Base-by-base conservation (phyloP, 2,329 filamentous ascomycete genomes). In the Fusarium robinianum region DNA sequence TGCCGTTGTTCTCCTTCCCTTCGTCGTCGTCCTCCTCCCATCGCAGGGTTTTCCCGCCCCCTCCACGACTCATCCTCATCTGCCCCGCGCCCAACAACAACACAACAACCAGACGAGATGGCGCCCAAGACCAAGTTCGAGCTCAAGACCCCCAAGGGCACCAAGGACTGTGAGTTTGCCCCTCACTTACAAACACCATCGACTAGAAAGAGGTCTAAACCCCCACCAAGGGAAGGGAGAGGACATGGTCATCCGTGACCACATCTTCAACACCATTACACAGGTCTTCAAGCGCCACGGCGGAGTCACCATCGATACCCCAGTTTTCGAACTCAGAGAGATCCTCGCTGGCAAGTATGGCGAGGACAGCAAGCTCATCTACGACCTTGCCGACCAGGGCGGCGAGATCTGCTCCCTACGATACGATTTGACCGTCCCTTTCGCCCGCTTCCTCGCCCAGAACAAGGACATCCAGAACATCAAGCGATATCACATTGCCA, bases 401-500 rank as follows among this genome's bases (percentile, higher is more conserved):
- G 89, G 90, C 53, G 90, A 95, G 73, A 58, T 71, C 39, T 70
- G 67, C 62, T 90, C 88, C 15, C 76, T 95, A 51, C 83, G 90
- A 61, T 95, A 94, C 71, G 90, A 95, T 64, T 72, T 95, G 57
- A 95, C 90, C 1, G 90, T 95, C 8, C 90, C 90, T 21, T 94
- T 96, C 64, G 91, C 92, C 51, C 84, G 91, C 63, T 96, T 87
- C 83, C 80, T 96, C 50, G 91, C 91, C 62, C 94, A 95, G 89
- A 95, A 95, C 71, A 79, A 85, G 53, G 78, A 83, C 53, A 78
- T 95, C 42, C 83, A 88, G 67, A 85, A 78, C 68, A 92, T 96
- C 73, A 96, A 95, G 75, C 82, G 92, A 63, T 96, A 95, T 70
- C 90, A 96, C 73, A 91, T 97, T 58, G 90, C 90, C 58, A 96